Percentiles rank a stretch among this genome's conserved stretches.
Evolutionary conservation across 805 yeast genomes (phyloP).

Genomic region (Monosporozyma solicola): DNA sequence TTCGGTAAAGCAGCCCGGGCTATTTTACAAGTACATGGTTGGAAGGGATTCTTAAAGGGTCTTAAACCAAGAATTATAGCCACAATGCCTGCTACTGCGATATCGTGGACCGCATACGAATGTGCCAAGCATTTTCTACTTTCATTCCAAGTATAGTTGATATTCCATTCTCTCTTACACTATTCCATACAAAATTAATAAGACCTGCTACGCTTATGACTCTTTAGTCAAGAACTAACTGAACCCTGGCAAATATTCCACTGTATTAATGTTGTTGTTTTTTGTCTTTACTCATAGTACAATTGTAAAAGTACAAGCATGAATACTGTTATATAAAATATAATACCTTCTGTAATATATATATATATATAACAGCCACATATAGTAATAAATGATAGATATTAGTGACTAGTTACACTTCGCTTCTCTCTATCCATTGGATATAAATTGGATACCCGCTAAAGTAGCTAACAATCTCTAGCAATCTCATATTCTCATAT

Average conservation of each 20-base stretch:
- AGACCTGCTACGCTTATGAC: too few species aligned
- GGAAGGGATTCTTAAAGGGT: slow-evolving; percentile 70
- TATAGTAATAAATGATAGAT: background rate
- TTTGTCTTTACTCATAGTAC: too few species aligned
- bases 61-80: slow-evolving; percentile 84
- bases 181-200: too few species aligned
- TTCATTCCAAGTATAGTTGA: background rate
- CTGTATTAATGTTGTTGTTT: too few species aligned
- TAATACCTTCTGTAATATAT: background rate
- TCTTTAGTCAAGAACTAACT: too few species aligned
- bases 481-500: too few species aligned
- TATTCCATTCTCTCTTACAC: background rate
- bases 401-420: background rate
- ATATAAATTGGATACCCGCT: too few species aligned
- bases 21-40: slow-evolving; percentile 53
- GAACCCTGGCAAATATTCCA: too few species aligned
- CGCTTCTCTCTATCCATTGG: too few species aligned
- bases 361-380: background rate
- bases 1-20: slow-evolving; percentile 66
- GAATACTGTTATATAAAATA: too few species aligned
- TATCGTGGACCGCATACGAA: slow-evolving; percentile 97
- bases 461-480: too few species aligned
- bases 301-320: too few species aligned
- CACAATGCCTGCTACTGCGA: slow-evolving; percentile 96
- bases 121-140: slow-evolving; percentile 65